A percentile compares a stretch with the other conserved stretches of the same genome.
Evolutionary conservation across 306 rosid species (phyloP).

Genomic region (Sphenostylis stenocarpa): DNA sequence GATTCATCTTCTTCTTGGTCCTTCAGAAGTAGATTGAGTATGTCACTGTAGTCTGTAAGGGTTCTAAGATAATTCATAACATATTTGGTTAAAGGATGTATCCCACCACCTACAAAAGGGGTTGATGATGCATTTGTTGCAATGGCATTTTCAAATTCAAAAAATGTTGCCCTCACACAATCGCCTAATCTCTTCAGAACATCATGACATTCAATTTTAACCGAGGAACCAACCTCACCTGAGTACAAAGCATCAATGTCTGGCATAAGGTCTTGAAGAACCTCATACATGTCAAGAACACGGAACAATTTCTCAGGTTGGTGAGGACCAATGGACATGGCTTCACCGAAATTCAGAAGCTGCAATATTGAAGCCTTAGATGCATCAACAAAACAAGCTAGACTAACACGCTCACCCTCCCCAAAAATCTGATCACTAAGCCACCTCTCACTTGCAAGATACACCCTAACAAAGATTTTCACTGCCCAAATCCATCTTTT

Average conservation of each 20-base stretch:
- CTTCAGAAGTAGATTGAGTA: constrained; percentile 66
- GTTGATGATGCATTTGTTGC: constrained; percentile 65
- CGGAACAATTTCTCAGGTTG: constrained; percentile 81
- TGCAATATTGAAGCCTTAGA: constrained; percentile 85
- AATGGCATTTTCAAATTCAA: constrained; percentile 69
- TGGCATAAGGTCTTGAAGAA: constrained; percentile 64
- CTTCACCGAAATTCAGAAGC: constrained; percentile 87
- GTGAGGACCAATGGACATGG: constrained; percentile 92
- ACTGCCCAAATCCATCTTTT: constrained; percentile 80
- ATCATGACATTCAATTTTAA: constrained; percentile 68
- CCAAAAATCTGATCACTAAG: constrained; percentile 77
- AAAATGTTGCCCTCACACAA: constrained; percentile 65
- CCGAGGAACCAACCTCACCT: constrained; percentile 68
- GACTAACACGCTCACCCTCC: constrained; percentile 51
- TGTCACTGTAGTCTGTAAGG: constrained; percentile 67
- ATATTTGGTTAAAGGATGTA: constrained; percentile 78
- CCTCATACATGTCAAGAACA: constrained; percentile 93
- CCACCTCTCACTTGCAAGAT: constrained; percentile 82
- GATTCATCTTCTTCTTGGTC: constrained; percentile 50
- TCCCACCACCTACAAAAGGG: constrained; percentile 79
- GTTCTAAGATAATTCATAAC: constrained; percentile 84
- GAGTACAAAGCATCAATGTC: constrained; percentile 65
- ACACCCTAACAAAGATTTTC: constrained; percentile 82
- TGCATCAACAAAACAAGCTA: constrained; percentile 71
- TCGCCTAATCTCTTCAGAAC: constrained; percentile 73